Base-by-base conservation (phyloP, 2,329 filamentous ascomycete genomes). In the Stemphylium lycopersici region DNA sequence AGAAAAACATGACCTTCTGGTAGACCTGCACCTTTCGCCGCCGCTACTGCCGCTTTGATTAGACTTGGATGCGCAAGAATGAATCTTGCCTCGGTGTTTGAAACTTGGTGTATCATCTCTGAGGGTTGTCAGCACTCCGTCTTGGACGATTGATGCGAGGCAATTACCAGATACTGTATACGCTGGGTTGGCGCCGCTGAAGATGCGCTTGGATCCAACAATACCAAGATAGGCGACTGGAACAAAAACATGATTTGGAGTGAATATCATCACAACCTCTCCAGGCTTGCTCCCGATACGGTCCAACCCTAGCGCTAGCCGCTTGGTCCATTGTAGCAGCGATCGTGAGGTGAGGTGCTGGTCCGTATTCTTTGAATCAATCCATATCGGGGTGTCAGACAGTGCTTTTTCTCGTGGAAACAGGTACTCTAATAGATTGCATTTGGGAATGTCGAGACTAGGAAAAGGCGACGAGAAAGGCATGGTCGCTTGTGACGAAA, bases 181-280 rank as follows among this genome's bases (percentile, higher is more conserved):
- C 8, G 74, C 73, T 12, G 83, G 81, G 62, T 84, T 85, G 4
- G 78, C 80, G 16, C 81, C 83, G 46, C 79, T 83, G 65, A 84
- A 84, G 33, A 81, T 74, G 49, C 77, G 79, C 29, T 79, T 80
- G 2, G 79, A 79, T 0, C 81, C 81, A 1, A 82, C 78, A 37
- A 81, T 78, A 3, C 80, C 81, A 16, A 83, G 69, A 60, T 82
- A 83, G 10, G 80, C 78, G 1, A 79, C 77, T 0, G 82, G 82
- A 2, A 84, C 78, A 57, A 79, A 82, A 22, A 84, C 77, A 48
- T 83, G 80, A 63, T 84, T 84, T 4, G 81, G 80, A 0, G 81
- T 80, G 57, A 79, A 79, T 7, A 83, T 79, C 77, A 83, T 76
- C 26, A 83, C 78, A 1, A 80, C 79, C 29, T 84, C 81, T 2